Conservation (phyloP, 2,329 filamentous ascomycete genomes). For the Rutstroemia sydowiana region DNA sequence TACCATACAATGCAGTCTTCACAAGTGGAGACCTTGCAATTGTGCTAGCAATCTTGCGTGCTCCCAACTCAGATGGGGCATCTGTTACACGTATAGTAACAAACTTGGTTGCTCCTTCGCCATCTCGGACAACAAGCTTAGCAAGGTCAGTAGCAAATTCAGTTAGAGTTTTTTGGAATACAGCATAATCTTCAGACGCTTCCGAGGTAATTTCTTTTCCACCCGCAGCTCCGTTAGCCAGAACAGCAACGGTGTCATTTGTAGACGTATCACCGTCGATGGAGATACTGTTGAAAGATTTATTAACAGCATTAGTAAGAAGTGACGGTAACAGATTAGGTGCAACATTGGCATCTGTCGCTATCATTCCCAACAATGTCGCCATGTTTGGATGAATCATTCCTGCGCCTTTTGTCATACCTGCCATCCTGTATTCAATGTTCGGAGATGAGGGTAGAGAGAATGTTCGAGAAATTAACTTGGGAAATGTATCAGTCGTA, state of each 20-base stretch:
- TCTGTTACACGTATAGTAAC: slow-evolving; percentile 83
- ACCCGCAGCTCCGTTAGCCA: slow-evolving; percentile 92
- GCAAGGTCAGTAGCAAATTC: slow-evolving; percentile 77
- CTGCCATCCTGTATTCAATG: slow-evolving; percentile 72
- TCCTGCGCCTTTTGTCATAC: slow-evolving; percentile 93
- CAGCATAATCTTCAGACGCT: slow-evolving; percentile 55
- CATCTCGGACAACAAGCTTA: slow-evolving; percentile 89
- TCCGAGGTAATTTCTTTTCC: slow-evolving; percentile 54
- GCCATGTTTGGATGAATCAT: slow-evolving; percentile 99
- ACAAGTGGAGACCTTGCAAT: slow-evolving; percentile 91
- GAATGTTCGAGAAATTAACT: slow-evolving; percentile 78
- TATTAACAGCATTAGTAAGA: slow-evolving; percentile 66
- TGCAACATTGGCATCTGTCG: slow-evolving; percentile 81
- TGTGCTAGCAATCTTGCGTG: slow-evolving; percentile 72
- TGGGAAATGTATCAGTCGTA: slow-evolving; percentile 96
- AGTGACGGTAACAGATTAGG: slow-evolving; percentile 59
- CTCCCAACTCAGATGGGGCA: slow-evolving; percentile 60
- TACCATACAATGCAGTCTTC: slow-evolving; percentile 94
- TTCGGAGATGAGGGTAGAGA: slow-evolving; percentile 70
- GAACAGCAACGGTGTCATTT: slow-evolving; percentile 88
- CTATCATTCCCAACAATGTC: slow-evolving; percentile 80
- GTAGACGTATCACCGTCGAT: slow-evolving; percentile 97
- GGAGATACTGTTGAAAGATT: slow-evolving; percentile 93
- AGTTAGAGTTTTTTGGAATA: slow-evolving; percentile 64
- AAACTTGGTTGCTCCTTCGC: slow-evolving; percentile 97